Conservation (phyloP, 2,329 filamentous ascomycete species). For the Diplocarpon mali region DNA sequence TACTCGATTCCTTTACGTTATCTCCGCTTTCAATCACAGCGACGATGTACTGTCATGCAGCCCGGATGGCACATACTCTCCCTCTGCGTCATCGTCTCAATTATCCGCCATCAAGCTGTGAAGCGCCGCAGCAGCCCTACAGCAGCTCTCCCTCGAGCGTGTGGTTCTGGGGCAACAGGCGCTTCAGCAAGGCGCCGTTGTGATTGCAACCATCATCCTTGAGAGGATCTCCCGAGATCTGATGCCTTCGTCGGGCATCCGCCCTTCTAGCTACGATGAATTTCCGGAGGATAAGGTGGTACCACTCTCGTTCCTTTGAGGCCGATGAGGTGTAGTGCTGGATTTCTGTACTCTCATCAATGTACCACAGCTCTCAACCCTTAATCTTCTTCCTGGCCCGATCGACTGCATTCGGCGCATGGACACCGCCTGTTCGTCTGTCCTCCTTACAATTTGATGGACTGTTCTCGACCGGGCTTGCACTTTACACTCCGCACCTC, state of each 20-base stretch:
- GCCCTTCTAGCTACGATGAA: background rate
- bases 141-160: background rate
- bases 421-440: background rate
- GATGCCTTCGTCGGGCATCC: background rate
- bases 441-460: background rate
- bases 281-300: conserved; percentile 1
- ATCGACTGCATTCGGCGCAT: background rate
- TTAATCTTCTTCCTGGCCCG: background rate
- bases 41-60: no score
- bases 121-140: background rate
- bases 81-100: no score
- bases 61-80: no score
- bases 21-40: background rate
- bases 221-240: conserved; percentile 8
- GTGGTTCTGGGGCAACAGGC: background rate
- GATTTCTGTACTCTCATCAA: background rate
- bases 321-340: background rate
- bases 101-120: background rate
- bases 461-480: background rate
- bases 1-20: background rate
- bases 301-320: background rate
- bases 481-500: background rate
- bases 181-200: conserved; percentile 1
- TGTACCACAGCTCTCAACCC: background rate
- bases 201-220: conserved; percentile 5